Percentiles rank a stretch among this genome's conserved stretches.
These are phyloP conservation scores for Phytopythium oedochilum DNA, from an alignment of 352 stramenopile species.

Conservation along the genomic window DNA sequence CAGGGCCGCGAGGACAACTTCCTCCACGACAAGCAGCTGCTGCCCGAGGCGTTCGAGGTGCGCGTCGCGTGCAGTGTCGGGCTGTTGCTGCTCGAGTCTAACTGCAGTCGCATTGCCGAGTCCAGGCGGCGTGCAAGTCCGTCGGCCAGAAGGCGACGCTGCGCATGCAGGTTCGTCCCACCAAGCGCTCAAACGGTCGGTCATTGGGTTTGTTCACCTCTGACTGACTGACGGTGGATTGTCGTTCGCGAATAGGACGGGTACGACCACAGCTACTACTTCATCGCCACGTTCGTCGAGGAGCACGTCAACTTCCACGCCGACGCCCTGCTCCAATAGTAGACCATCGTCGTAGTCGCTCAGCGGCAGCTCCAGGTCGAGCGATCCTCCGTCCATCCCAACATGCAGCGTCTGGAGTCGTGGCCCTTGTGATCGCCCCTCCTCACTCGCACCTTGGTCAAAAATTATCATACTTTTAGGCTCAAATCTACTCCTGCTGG, in stretches of 20 bases:
- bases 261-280: slow-evolving; percentile 98
- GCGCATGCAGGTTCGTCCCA: slow-evolving; percentile 43
- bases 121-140: slow-evolving; percentile 60
- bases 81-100: too few relatives aligned
- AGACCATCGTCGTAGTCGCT: too few relatives aligned
- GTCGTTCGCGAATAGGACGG: slow-evolving; percentile 44
- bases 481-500: background rate
- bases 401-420: too few relatives aligned
- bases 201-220: background rate
- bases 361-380: too few relatives aligned
- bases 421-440: too few relatives aligned
- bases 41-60: slow-evolving; percentile 86
- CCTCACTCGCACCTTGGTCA: too few relatives aligned
- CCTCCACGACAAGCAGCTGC: slow-evolving; percentile 85
- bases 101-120: background rate
- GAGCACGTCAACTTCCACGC: slow-evolving; percentile 96
- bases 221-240: too few relatives aligned
- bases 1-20: slow-evolving; percentile 90
- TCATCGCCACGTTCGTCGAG: slow-evolving; percentile 95
- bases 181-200: background rate
- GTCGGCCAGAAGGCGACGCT: slow-evolving; percentile 82
- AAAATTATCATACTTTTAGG: background rate
- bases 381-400: too few relatives aligned
- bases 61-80: too few relatives aligned
- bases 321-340: slow-evolving; percentile 69